Conservation (phyloP, 768 basidiomycete species). For the Rhizopogon sp. region DNA sequence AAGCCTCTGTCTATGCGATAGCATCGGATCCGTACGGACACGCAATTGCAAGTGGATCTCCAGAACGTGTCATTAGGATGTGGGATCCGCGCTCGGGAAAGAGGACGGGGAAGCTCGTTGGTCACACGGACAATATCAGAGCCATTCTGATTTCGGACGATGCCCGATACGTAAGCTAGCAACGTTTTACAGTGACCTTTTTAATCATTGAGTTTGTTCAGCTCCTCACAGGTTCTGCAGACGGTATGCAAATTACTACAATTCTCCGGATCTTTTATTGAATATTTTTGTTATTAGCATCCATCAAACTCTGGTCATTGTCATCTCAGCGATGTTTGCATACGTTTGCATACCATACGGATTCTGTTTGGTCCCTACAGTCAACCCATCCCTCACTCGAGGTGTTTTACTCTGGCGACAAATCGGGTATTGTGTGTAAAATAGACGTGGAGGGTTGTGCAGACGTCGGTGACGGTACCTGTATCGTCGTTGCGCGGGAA, state of each 20-base stretch:
- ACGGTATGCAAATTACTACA: slow-evolving; percentile 33
- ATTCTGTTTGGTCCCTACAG: slow-evolving; percentile 90
- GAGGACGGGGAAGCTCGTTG: slow-evolving; percentile 80
- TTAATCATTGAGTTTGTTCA: slow-evolving; percentile 16
- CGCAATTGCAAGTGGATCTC: slow-evolving; percentile 83
- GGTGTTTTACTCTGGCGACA: slow-evolving; percentile 93
- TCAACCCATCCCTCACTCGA: slow-evolving; percentile 84
- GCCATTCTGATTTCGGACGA: slow-evolving; percentile 88
- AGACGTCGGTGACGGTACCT: slow-evolving; percentile 86
- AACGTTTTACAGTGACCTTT: not conserved
- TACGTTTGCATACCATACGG: slow-evolving; percentile 93
- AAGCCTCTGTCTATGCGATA: slow-evolving; percentile 74
- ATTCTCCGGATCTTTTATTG: slow-evolving; percentile 4
- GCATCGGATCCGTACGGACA: slow-evolving; percentile 77
- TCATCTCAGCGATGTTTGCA: slow-evolving; percentile 85
- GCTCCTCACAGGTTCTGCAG: slow-evolving; percentile 84
- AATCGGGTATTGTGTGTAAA: slow-evolving; percentile 82
- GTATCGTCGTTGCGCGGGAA: slow-evolving; percentile 76
- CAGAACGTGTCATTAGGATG: slow-evolving; percentile 83
- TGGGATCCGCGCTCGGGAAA: slow-evolving; percentile 93
- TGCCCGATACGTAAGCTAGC: slow-evolving; percentile 74
- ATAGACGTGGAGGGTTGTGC: slow-evolving; percentile 84
- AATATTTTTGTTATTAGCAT: slow-evolving; percentile 35
- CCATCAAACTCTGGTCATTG: slow-evolving; percentile 94
- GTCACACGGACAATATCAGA: slow-evolving; percentile 96